Conservation (phyloP, 140 eudicot genomes). For the Flaveria floridana region DNA sequence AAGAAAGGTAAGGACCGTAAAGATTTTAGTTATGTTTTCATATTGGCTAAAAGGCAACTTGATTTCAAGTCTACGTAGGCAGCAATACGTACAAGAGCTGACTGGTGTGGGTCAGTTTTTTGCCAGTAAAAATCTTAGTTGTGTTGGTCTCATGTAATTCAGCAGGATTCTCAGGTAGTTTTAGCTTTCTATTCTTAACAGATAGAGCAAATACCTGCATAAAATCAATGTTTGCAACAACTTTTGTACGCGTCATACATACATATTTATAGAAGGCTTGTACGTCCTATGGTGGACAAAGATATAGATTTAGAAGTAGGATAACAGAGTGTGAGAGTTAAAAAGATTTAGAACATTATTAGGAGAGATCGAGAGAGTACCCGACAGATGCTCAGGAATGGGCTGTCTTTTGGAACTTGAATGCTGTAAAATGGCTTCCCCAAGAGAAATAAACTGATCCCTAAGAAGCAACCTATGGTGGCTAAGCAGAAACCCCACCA, state of each 20-base stretch:
- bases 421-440: slow-evolving; percentile 64
- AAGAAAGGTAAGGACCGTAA: slow-evolving; percentile 18
- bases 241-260: too few relatives aligned
- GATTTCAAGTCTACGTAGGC: neutral
- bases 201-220: slow-evolving; percentile 62
- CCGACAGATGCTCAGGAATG: slow-evolving; percentile 49
- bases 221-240: neutral
- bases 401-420: slow-evolving; percentile 60
- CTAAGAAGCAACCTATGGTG: slow-evolving; percentile 38
- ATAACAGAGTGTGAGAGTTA: too few relatives aligned
- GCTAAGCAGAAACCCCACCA: slow-evolving; percentile 64
- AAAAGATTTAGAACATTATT: too few relatives aligned
- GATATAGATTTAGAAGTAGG: too few relatives aligned
- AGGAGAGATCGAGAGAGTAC: slow-evolving; percentile 30
- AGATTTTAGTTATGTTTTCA: neutral
- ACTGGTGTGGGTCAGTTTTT: slow-evolving; percentile 44
- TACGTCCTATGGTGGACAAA: too few relatives aligned
- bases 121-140: slow-evolving; percentile 33
- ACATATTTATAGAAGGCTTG: too few relatives aligned
- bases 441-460: slow-evolving; percentile 36
- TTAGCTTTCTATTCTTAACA: slow-evolving; percentile 45
- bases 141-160: slow-evolving; percentile 53
- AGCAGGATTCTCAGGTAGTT: slow-evolving; percentile 44
- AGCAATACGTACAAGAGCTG: slow-evolving; percentile 49
- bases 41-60: neutral